These are phyloP conservation scores for Tuber umbilicatum DNA, from an alignment of 495 filamentous ascomycete species.

Conservation along the genomic window DNA sequence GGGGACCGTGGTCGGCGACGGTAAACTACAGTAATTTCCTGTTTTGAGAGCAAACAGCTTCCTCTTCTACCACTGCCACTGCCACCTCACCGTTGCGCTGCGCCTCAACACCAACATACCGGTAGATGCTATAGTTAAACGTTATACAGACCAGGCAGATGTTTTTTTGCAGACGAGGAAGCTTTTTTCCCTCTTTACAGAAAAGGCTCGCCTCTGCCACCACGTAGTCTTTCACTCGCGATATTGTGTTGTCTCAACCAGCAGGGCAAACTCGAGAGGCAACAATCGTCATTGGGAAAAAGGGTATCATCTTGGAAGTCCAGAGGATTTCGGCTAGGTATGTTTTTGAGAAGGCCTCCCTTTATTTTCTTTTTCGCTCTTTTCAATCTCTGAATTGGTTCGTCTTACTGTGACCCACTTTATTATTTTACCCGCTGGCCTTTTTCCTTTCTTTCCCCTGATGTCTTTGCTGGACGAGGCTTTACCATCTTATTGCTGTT, in stretches of 20 bases:
- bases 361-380: background rate
- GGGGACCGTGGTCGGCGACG: background rate
- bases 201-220: background rate
- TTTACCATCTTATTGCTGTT: background rate
- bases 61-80: background rate
- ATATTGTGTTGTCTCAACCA: background rate
- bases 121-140: background rate
- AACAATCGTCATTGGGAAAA: background rate
- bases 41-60: background rate
- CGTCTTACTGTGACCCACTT: background rate
- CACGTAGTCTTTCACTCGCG: background rate
- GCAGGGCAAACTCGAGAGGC: background rate
- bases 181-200: background rate
- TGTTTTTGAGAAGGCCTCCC: background rate
- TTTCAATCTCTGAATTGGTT: background rate
- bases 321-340: background rate
- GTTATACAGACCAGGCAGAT: background rate
- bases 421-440: background rate
- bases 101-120: background rate
- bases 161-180: background rate
- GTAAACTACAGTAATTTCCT: background rate
- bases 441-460: background rate
- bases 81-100: constrained; percentile 1
- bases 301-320: background rate
- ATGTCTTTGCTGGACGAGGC: background rate